Base-by-base conservation (phyloP, 192 early-diverging fungal genomes). In the Gigaspora rosea region DNA sequence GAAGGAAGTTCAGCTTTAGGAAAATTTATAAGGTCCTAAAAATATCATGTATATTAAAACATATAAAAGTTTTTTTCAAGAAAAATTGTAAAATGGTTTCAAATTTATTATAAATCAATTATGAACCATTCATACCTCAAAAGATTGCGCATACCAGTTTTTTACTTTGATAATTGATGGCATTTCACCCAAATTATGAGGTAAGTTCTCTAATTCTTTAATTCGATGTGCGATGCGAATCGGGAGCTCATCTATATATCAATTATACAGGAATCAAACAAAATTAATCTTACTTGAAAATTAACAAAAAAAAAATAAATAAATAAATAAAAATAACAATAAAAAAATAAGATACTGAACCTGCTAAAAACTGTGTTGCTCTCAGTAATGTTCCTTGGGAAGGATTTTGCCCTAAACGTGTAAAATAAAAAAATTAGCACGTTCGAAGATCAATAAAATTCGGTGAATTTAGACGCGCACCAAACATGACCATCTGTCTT, bases 401-500 rank as follows among this genome's bases (percentile, higher is more conserved):
- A 46, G 93, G 93, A 73, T 88, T 90, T 76, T 91, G 90, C 71
- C 89, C 89, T 54, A 48, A 46, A 16, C 22, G 47, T 32, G 20
- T 11, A 73, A 35, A 74, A 68, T 41, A 68, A 35, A 16, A 20
- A 8, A 46, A 27, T 9, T 58, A 63, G 2, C n/a, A n/a, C n/a
- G n/a, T n/a, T n/a, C n/a, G n/a, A n/a, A n/a, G n/a, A n/a, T n/a
- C n/a, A n/a, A n/a, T n/a, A n/a, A n/a, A n/a, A n/a, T n/a, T n/a
- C n/a, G n/a, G n/a, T n/a, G n/a, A n/a, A n/a, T n/a, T n/a, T 33
- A 4, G 18, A 41, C 48, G 71, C 70, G 13, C 32, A 88, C 96
- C 95, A 89, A 97, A 98, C 88, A 96, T 89, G 64, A 97, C 95
- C 94, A 98, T 96, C 83, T 98, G 94, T 72, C 89, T 89, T 62